Conservation (phyloP, 495 filamentous ascomycete species). For the Amniculicola lignicola region DNA sequence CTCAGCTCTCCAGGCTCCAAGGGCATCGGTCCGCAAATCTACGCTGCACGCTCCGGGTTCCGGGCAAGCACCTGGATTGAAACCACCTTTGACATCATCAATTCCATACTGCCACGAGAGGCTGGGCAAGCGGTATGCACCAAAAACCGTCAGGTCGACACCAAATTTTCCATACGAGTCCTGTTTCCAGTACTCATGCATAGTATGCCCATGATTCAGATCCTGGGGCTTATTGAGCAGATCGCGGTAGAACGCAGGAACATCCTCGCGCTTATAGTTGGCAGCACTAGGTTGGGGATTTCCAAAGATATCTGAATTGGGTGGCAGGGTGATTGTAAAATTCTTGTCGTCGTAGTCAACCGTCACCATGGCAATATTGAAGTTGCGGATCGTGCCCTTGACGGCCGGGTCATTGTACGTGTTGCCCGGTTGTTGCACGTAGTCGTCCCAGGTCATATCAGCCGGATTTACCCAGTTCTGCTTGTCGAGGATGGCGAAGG, state of each 20-base stretch:
- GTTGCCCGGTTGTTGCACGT: constrained; percentile 38
- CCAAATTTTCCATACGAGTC: constrained; percentile 46
- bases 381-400: constrained; percentile 39
- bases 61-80: constrained; percentile 39
- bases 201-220: constrained; percentile 43
- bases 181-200: constrained; percentile 50
- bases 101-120: constrained; percentile 31
- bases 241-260: constrained; percentile 45
- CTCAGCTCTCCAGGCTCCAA: constrained; percentile 43
- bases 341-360: constrained; percentile 44
- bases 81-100: constrained; percentile 37
- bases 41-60: constrained; percentile 36
- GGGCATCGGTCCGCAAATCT: constrained; percentile 44
- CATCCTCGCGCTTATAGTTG: constrained; percentile 38
- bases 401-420: constrained; percentile 40
- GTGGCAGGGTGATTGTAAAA: constrained; percentile 42
- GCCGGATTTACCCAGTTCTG: constrained; percentile 46
- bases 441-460: constrained; percentile 48
- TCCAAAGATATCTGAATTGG: constrained; percentile 42
- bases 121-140: constrained; percentile 41
- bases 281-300: constrained; percentile 41
- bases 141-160: constrained; percentile 47
- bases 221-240: constrained; percentile 44
- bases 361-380: constrained; percentile 47
- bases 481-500: constrained; percentile 43